Base-by-base conservation (phyloP, 2,329 filamentous ascomycete genomes). In the Fusarium clavum region DNA sequence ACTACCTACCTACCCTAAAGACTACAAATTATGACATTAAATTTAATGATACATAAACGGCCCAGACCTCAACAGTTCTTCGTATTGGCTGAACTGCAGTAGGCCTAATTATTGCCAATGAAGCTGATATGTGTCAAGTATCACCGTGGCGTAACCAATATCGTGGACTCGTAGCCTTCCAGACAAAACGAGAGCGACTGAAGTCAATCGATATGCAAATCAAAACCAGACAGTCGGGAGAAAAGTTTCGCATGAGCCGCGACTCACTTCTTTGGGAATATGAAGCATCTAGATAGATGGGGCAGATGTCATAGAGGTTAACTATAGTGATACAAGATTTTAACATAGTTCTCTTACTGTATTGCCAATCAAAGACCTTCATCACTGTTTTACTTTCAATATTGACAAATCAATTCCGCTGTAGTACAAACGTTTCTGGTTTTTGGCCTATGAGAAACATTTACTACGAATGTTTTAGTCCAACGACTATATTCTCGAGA, bases 1-100 rank as follows among this genome's bases (percentile, higher is more conserved):
- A 13, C 45, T 47, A 47, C 45, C 45, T 25, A n/a, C 9, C 45
- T 47, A 47, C 45, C 45, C 45, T 47, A 27, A 9, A 47, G 11
- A 3, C 16, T 18, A 24, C 6, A 16, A 3, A 9, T 16, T 2
- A 18, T 6, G 20, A 16, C 12, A 14, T 29, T 27, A 8, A 18
- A 29, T 20, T 20, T 20, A 20, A 47, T 29, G 0, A 20, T 46
- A 20, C 25, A 8, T 20, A 22, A 14, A 7, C 5, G 20, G 2
- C 12, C 2, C 6, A 22, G 24, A n/a, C 5, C 12, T 13, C 3
- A 12, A 6, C 5, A n/a, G 11, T 8, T 5, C 2, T 29, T 27
- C 2, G 13, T 22, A 29, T 52, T 40, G 13, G 32, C 18, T 27
- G 7, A 32, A 38, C 38, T 20, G 14, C 10, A 38, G 14, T 3